phyloP scores from a whole-genome alignment of 495 filamentous ascomycete genomes.

The Gamarada debralockiae region DNA sequence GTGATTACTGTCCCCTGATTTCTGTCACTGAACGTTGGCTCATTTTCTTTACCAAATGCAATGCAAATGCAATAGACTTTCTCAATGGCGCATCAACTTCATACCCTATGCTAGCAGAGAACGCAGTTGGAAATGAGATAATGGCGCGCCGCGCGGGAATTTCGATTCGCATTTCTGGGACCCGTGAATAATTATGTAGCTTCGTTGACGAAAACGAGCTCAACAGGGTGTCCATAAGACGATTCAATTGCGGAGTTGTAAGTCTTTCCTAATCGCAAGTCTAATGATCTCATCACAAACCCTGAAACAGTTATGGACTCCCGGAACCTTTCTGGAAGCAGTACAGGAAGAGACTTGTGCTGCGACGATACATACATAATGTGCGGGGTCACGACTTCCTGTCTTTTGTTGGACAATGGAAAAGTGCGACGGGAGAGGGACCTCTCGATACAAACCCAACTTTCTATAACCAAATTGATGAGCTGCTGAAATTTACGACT shows the following conservation, averaged over 20 bases:
- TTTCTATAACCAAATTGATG: neutral
- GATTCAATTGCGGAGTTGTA: slow-evolving; percentile 1
- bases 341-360: neutral
- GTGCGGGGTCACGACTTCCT: slow-evolving; percentile 15
- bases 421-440: neutral
- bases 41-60: no score
- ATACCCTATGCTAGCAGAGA: no score
- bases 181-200: slow-evolving; percentile 5
- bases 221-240: neutral
- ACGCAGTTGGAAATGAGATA: neutral
- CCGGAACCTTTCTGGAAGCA: neutral
- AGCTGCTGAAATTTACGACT: neutral
- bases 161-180: slow-evolving; percentile 10
- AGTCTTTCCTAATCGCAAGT: neutral
- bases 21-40: no score
- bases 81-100: no score
- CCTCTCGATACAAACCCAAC: neutral
- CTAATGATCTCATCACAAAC: neutral
- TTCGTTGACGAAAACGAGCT: neutral
- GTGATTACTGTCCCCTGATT: no score
- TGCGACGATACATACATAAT: slow-evolving; percentile 1
- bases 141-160: slow-evolving; percentile 10
- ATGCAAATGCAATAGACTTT: slow-evolving; percentile 5
- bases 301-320: slow-evolving; percentile 1
- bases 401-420: slow-evolving; percentile 9